Percentiles rank a stretch among this genome's conserved stretches.
phyloP scores from a whole-genome alignment of 78 protist species.

The Planoprotostelium fungivorum region DNA sequence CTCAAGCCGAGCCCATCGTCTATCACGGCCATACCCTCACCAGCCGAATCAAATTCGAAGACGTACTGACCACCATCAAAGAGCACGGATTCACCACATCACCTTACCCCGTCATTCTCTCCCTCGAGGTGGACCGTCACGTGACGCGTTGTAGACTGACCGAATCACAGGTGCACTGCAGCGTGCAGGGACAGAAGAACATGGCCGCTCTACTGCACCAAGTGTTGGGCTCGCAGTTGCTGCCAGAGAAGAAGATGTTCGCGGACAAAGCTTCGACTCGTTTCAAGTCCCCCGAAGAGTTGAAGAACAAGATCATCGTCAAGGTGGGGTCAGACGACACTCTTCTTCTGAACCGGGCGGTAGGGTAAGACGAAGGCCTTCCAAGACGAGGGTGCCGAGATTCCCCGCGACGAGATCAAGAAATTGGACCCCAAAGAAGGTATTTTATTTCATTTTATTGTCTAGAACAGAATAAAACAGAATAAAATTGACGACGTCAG shows the following conservation, averaged over 20 bases:
- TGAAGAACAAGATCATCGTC: slow-evolving; percentile 20
- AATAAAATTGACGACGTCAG: no score
- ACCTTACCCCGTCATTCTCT: slow-evolving; percentile 82
- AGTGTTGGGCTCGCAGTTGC: slow-evolving; percentile 30
- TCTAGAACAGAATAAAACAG: no score
- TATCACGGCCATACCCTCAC: slow-evolving; percentile 90
- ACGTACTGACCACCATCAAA: slow-evolving; percentile 47
- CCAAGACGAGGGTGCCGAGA: neutral
- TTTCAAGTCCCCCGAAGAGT: slow-evolving; percentile 25
- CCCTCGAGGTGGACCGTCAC: slow-evolving; percentile 70
- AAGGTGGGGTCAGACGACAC: no score
- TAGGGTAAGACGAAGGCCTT: neutral
- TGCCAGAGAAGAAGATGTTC: neutral
- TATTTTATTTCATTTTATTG: no score
- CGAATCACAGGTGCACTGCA: slow-evolving; percentile 17
- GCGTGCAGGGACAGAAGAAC: slow-evolving; percentile 25
- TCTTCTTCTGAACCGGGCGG: neutral
- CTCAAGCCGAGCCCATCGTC: slow-evolving; percentile 80
- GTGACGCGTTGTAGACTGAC: no score
- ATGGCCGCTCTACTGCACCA: slow-evolving; percentile 40
- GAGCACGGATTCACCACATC: slow-evolving; percentile 56
- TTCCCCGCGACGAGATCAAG: no score
- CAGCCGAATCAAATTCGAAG: slow-evolving; percentile 45
- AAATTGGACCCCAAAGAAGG: no score
- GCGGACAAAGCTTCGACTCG: neutral